Percentiles rank a stretch among this genome's conserved stretches.
phyloP scores from a whole-genome alignment of 2,329 filamentous ascomycete genomes.

The Berkeleyomyces basicola region DNA sequence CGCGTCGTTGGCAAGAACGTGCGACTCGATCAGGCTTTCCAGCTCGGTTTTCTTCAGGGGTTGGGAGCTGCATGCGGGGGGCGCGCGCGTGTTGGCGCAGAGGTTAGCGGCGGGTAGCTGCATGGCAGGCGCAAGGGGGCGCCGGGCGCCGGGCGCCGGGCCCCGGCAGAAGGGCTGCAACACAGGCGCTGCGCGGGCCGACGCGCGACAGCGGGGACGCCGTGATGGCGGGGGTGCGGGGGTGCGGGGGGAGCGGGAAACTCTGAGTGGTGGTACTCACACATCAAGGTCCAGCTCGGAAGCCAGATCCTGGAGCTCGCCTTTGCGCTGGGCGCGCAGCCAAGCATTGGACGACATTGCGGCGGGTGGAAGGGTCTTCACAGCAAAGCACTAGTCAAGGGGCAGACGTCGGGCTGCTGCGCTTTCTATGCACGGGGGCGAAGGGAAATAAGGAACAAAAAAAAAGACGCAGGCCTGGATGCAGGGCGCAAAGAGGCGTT shows the following conservation, averaged over 20 bases:
- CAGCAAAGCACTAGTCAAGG: background rate
- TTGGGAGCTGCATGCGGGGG: conserved; percentile 28
- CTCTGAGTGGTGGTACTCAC: conserved; percentile 34
- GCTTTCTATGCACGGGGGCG: background rate
- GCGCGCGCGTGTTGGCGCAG: background rate
- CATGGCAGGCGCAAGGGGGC: no score
- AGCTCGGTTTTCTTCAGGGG: conserved; percentile 64
- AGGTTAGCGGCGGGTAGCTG: background rate
- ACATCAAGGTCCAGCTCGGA: conserved; percentile 52
- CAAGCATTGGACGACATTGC: conserved; percentile 53
- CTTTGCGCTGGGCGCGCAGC: conserved; percentile 69
- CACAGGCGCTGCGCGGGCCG: background rate
- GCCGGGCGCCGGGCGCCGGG: no score
- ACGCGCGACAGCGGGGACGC: background rate
- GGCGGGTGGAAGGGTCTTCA: background rate
- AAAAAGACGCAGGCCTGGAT: background rate
- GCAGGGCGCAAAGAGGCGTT: background rate
- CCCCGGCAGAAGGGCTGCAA: no score
- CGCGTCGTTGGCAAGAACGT: conserved; percentile 51
- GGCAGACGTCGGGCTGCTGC: background rate
- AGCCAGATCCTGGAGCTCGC: conserved; percentile 59
- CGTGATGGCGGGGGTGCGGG: background rate
- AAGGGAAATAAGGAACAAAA: conserved; percentile 3
- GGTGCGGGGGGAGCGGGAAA: background rate
- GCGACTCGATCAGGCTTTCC: conserved; percentile 55